These are phyloP conservation scores for Debaryomyces sp. DNA, from an alignment of 1,139 yeast genomes.

Conservation along the genomic window DNA sequence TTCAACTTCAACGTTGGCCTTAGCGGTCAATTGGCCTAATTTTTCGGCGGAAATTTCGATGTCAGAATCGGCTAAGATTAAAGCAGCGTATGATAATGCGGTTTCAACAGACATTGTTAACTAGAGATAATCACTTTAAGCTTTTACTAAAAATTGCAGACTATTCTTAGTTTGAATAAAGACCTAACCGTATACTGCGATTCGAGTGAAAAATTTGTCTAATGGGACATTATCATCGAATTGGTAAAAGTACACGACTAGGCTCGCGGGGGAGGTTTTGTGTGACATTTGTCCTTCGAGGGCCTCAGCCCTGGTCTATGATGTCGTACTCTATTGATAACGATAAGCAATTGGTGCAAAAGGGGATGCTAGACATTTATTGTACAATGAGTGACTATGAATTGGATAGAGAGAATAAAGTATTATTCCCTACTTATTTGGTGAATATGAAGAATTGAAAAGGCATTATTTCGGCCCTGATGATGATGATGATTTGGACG, in stretches of 20 bases:
- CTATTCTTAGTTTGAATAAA: constrained; percentile 56
- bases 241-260: constrained; percentile 8
- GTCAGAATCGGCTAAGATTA: constrained; percentile 97
- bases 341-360: background rate
- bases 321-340: background rate
- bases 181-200: background rate
- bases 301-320: constrained; percentile 2
- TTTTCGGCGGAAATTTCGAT: constrained; percentile 93
- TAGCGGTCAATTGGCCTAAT: constrained; percentile 71
- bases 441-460: background rate
- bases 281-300: background rate
- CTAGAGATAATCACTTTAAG: constrained; percentile 52
- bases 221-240: constrained; percentile 3
- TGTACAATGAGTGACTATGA: background rate
- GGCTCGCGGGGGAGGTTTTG: background rate
- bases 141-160: constrained; percentile 62
- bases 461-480: too few relatives aligned
- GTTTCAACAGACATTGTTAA: constrained; percentile 57
- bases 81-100: constrained; percentile 88
- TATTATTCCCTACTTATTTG: too few relatives aligned
- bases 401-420: too few relatives aligned
- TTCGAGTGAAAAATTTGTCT: constrained; percentile 5
- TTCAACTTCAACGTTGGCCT: constrained; percentile 93
- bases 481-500: background rate
- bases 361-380: background rate